phyloP scores from a whole-genome alignment of 306 rosid species.

The Datisca glomerata region DNA sequence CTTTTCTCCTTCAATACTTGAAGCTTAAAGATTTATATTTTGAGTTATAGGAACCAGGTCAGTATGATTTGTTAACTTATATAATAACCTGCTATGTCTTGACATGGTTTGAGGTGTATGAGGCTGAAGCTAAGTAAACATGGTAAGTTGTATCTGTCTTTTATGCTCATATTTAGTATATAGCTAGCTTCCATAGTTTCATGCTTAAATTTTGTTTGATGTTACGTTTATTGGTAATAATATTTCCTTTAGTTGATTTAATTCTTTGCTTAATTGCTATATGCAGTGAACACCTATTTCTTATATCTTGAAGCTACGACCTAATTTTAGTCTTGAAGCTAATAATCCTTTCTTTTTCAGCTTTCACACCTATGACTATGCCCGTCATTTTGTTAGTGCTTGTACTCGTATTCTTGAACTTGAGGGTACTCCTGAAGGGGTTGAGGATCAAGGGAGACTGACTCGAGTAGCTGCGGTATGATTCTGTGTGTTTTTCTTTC shows the following conservation, averaged over 20 bases:
- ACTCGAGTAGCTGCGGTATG: conserved; percentile 92
- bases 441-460: conserved; percentile 82
- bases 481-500: not conserved
- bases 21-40: too few species aligned
- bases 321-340: not conserved
- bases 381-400: conserved; percentile 86
- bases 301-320: not conserved
- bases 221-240: not conserved
- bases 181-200: too few species aligned
- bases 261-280: too few species aligned
- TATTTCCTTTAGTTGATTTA: not conserved
- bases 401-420: conserved; percentile 88
- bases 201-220: too few species aligned
- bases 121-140: too few species aligned
- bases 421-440: conserved; percentile 91
- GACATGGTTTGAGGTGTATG: too few species aligned
- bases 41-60: too few species aligned
- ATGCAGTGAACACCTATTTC: not conserved
- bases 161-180: too few species aligned
- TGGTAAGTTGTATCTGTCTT: too few species aligned
- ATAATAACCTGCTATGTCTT: too few species aligned
- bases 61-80: too few species aligned
- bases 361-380: conserved; percentile 88
- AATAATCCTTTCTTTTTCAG: conserved; percentile 19
- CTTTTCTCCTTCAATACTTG: too few species aligned